phyloP scores from a whole-genome alignment of 1,284 basidiomycete species.

The Amylostereum chailletii region DNA sequence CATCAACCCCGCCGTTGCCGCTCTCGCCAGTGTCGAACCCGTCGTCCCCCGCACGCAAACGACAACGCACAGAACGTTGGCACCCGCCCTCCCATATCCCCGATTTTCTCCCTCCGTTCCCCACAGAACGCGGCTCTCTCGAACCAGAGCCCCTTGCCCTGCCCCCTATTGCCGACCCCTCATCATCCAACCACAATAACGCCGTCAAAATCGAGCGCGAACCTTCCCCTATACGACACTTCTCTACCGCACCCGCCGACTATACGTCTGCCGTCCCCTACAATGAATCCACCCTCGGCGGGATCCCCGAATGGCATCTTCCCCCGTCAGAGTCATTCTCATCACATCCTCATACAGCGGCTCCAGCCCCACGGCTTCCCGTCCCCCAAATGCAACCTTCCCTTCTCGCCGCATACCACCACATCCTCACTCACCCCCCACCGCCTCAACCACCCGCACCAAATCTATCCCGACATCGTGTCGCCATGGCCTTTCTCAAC shows the following conservation, averaged over 20 bases:
- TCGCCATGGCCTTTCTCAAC: constrained; percentile 55
- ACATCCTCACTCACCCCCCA: constrained; percentile 58
- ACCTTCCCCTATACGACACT: constrained; percentile 26
- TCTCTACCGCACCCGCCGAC: constrained; percentile 44
- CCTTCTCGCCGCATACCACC: constrained; percentile 61
- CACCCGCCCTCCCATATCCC: constrained; percentile 55
- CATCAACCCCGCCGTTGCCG: constrained; percentile 35
- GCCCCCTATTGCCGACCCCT: constrained; percentile 25
- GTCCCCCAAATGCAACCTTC: constrained; percentile 49
- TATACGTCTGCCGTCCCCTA: constrained; percentile 64
- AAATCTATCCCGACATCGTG: constrained; percentile 55
- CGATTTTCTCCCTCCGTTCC: constrained; percentile 59
- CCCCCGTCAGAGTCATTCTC: constrained; percentile 30
- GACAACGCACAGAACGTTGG: constrained; percentile 46
- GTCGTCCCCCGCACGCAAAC: constrained; percentile 43
- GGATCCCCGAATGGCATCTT: constrained; percentile 56
- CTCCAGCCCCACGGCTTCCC: constrained; percentile 15
- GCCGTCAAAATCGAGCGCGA: constrained; percentile 22
- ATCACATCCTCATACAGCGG: constrained; percentile 14
- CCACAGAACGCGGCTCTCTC: constrained; percentile 29
- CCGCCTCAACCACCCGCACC: constrained; percentile 31
- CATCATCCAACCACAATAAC: constrained; percentile 14
- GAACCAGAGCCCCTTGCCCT: constrained; percentile 17
- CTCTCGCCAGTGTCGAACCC: constrained; percentile 53
- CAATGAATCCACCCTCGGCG: constrained; percentile 54